Conservation (phyloP, 768 basidiomycete species). For the Leccinum obscurum region DNA sequence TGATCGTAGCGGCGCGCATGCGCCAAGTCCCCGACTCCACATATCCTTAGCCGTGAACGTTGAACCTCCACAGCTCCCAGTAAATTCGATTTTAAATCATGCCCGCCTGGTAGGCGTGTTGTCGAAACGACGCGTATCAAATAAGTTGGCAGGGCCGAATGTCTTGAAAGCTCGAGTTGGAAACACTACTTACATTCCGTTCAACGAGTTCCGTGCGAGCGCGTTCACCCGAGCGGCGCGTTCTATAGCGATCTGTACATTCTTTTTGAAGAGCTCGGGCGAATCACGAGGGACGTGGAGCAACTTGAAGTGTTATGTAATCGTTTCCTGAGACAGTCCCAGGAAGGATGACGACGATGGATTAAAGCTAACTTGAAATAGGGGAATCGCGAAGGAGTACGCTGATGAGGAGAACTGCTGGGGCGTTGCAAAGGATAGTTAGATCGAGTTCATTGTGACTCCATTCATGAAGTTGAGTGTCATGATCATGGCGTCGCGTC, state of each 20-base stretch:
- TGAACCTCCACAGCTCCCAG: too few relatives aligned
- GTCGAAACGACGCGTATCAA: slow-evolving; percentile 35
- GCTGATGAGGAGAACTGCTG: slow-evolving; percentile 14
- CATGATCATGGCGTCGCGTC: too few relatives aligned
- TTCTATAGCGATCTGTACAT: slow-evolving; percentile 47
- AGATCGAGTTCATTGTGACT: too few relatives aligned
- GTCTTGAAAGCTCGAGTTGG: neutral
- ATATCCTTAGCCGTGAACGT: too few relatives aligned
- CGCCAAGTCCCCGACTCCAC: too few relatives aligned
- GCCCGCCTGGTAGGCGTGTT: slow-evolving; percentile 48
- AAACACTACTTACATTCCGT: slow-evolving; percentile 57
- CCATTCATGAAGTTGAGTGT: too few relatives aligned
- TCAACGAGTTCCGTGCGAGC: slow-evolving; percentile 48
- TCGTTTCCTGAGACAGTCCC: slow-evolving; percentile 29
- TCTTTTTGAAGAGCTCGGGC: slow-evolving; percentile 59
- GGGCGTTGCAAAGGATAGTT: neutral
- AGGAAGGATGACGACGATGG: slow-evolving; percentile 13
- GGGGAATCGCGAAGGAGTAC: slow-evolving; percentile 20
- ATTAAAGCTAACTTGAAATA: slow-evolving; percentile 8
- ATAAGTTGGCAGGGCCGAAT: neutral
- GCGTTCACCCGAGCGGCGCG: slow-evolving; percentile 51
- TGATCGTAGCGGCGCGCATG: too few relatives aligned
- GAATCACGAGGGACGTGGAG: slow-evolving; percentile 36
- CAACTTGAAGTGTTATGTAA: neutral
- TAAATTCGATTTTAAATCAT: too few relatives aligned